A percentile compares a stretch with the other conserved stretches of the same genome.
phyloP scores from a whole-genome alignment of 2,329 filamentous ascomycete genomes.

The Apiospora aurea region DNA sequence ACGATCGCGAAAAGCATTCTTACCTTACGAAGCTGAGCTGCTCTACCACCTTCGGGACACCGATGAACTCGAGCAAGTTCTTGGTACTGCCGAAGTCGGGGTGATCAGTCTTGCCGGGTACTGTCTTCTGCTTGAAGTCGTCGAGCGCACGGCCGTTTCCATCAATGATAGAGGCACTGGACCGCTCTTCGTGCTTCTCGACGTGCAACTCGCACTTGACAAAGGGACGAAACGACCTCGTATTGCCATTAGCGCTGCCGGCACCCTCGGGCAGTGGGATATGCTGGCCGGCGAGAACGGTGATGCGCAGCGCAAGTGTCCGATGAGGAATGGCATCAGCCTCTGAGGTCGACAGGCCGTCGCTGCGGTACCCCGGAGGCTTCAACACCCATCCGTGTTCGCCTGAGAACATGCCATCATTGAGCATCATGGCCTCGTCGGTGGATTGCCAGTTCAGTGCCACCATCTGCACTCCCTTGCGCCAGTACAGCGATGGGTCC shows the following conservation, averaged over 20 bases:
- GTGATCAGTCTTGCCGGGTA: conserved; percentile 62
- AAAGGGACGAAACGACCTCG: conserved; percentile 70
- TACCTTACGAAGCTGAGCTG: conserved; percentile 77
- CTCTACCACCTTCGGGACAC: conserved; percentile 66
- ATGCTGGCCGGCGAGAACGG: conserved; percentile 78
- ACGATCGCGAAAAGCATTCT: conserved; percentile 42
- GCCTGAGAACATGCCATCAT: conserved; percentile 95
- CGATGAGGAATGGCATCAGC: conserved; percentile 55
- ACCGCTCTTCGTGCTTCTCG: conserved; percentile 61
- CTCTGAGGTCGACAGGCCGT: conserved; percentile 48
- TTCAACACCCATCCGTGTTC: conserved; percentile 87
- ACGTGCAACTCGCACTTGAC: conserved; percentile 84
- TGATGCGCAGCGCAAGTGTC: conserved; percentile 73
- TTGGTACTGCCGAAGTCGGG: conserved; percentile 66
- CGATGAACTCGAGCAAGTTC: conserved; percentile 64
- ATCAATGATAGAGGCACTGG: conserved; percentile 38
- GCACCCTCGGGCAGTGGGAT: conserved; percentile 64
- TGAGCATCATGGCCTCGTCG: conserved; percentile 94
- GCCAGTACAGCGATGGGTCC: conserved; percentile 90
- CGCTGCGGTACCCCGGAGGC: conserved; percentile 73
- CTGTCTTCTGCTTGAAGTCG: conserved; percentile 66
- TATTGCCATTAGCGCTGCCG: conserved; percentile 56
- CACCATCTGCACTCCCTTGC: conserved; percentile 95
- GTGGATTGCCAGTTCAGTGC: conserved; percentile 97
- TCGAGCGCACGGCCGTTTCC: conserved; percentile 60